Percentiles rank a stretch among this genome's conserved stretches.
Conservation (phyloP, 768 basidiomycete species). For the Russula vinacea region DNA sequence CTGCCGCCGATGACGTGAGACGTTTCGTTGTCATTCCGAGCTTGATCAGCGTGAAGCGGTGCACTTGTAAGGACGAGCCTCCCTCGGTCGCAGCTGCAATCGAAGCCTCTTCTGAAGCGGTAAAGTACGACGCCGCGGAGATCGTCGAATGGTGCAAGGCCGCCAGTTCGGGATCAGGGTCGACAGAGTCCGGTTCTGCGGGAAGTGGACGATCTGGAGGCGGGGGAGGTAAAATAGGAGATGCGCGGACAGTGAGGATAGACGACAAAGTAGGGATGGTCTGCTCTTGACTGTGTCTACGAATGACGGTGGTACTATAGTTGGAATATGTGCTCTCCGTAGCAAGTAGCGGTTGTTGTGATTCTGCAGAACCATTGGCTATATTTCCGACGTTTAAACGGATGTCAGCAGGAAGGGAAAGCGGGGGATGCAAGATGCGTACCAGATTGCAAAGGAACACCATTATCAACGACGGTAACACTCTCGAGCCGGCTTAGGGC, state of each 20-base stretch:
- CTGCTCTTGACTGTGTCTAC: constrained; percentile 43
- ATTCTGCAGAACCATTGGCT: constrained; percentile 14
- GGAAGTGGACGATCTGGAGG: constrained; percentile 19
- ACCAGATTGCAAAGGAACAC: constrained; percentile 20
- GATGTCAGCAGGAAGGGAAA: neutral
- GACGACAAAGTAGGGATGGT: constrained; percentile 37
- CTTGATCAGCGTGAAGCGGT: constrained; percentile 84
- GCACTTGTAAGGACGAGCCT: constrained; percentile 64
- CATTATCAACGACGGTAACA: constrained; percentile 48
- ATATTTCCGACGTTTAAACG: neutral
- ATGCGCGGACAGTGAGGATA: constrained; percentile 54
- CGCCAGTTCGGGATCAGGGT: constrained; percentile 18
- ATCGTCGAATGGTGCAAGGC: constrained; percentile 21
- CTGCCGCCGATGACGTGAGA: constrained; percentile 35
- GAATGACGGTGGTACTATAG: constrained; percentile 70
- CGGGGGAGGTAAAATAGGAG: neutral
- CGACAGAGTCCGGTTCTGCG: constrained; percentile 26
- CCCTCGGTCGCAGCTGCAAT: constrained; percentile 71
- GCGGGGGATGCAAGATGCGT: constrained; percentile 9
- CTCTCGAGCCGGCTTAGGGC: constrained; percentile 54
- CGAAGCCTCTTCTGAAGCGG: constrained; percentile 52
- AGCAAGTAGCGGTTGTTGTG: constrained; percentile 52
- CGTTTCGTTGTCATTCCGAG: constrained; percentile 59
- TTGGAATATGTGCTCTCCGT: constrained; percentile 48
- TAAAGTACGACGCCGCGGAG: constrained; percentile 52